These are phyloP conservation scores for Sarcomyxa edulis DNA, from an alignment of 768 basidiomycete genomes.

Conservation along the genomic window DNA sequence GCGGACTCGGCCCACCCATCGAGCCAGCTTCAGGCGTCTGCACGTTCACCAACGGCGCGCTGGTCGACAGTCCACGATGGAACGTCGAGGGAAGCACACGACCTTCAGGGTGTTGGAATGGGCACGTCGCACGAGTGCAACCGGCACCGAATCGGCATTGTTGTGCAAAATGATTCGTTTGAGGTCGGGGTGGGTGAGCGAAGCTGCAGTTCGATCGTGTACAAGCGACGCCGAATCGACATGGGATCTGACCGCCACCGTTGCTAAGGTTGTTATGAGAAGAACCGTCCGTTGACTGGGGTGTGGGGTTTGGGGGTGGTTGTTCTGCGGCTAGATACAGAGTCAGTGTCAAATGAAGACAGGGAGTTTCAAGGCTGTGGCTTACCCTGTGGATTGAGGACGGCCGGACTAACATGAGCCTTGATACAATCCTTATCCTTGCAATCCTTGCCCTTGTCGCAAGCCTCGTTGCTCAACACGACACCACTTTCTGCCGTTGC, in stretches of 20 bases:
- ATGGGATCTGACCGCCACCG: too few relatives aligned
- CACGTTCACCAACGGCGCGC: slow-evolving; percentile 57
- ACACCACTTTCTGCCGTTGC: slow-evolving; percentile 93
- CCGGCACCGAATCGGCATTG: slow-evolving; percentile 80
- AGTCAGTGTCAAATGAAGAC: slow-evolving; percentile 10
- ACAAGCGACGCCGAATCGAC: slow-evolving; percentile 69
- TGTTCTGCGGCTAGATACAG: slow-evolving; percentile 26
- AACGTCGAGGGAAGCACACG: slow-evolving; percentile 76
- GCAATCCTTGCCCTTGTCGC: slow-evolving; percentile 85
- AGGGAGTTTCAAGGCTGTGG: slow-evolving; percentile 8
- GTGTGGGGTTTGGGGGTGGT: slow-evolving; percentile 24
- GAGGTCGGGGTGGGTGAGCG: slow-evolving; percentile 50
- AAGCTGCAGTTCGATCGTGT: slow-evolving; percentile 68
- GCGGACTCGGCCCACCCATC: slow-evolving; percentile 57
- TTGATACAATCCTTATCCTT: slow-evolving; percentile 93
- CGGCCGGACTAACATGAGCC: slow-evolving; percentile 86
- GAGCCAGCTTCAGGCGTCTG: slow-evolving; percentile 60
- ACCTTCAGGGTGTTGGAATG: slow-evolving; percentile 89
- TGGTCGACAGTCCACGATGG: slow-evolving; percentile 68
- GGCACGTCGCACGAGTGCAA: slow-evolving; percentile 83
- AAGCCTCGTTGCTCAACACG: slow-evolving; percentile 90
- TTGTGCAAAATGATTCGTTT: slow-evolving; percentile 32
- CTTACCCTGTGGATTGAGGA: slow-evolving; percentile 59
- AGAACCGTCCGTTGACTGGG: too few relatives aligned
- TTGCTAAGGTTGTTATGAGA: too few relatives aligned